Conservation (phyloP, 2,329 filamentous ascomycete species). For the Penicillium italicum region DNA sequence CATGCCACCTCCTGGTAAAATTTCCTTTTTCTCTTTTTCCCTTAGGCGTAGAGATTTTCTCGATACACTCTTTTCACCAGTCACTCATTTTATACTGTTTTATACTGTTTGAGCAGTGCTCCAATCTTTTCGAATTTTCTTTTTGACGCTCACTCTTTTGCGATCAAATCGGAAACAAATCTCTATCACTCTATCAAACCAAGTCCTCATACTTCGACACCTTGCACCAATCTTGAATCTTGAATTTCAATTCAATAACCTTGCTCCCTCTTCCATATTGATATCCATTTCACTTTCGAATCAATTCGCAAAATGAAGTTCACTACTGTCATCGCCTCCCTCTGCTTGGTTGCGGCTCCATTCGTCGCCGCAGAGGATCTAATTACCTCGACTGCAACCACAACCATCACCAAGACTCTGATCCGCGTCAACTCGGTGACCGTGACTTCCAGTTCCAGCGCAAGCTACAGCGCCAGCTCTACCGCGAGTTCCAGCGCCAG, state of each 20-base stretch:
- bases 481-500: background rate
- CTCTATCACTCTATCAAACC: background rate
- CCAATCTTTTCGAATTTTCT: conserved; percentile 15
- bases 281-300: background rate
- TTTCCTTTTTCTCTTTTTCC: conserved; percentile 9
- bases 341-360: conserved; percentile 36
- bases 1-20: conserved; percentile 21
- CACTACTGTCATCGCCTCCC: conserved; percentile 30
- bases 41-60: conserved; percentile 17
- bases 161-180: conserved; percentile 13
- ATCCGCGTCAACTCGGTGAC: conserved; percentile 44
- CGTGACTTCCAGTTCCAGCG: conserved; percentile 20
- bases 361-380: conserved; percentile 28
- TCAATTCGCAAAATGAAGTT: conserved; percentile 36
- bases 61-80: conserved; percentile 14
- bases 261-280: background rate
- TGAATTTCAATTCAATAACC: background rate
- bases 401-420: conserved; percentile 43
- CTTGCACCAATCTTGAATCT: background rate
- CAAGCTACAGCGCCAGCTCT: background rate
- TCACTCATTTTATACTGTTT: conserved; percentile 19
- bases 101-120: conserved; percentile 26
- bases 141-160: conserved; percentile 28
- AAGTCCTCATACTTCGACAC: background rate
- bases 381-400: conserved; percentile 33